A percentile compares a stretch with the other conserved stretches of the same genome.
phyloP scores from a whole-genome alignment of 345 rosid species.

The Lumnitzera littorea region DNA sequence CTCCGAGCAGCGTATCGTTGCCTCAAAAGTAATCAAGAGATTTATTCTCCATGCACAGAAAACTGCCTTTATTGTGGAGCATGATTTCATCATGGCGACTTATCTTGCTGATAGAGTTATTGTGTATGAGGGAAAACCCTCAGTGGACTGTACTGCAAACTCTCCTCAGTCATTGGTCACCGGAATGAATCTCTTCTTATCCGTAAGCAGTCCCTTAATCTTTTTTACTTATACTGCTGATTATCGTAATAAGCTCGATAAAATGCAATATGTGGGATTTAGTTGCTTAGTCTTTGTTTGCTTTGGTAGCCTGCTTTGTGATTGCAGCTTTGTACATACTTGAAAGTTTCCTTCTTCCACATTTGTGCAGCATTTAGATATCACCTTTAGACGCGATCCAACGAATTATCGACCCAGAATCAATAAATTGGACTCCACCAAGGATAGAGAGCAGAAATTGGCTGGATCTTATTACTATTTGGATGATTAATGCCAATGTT shows the following conservation, averaged over 20 bases:
- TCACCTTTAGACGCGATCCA: slow-evolving; percentile 93
- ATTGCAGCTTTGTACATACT: too few species aligned
- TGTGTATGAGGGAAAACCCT: slow-evolving; percentile 87
- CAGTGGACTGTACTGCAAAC: slow-evolving; percentile 86
- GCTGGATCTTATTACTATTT: slow-evolving; percentile 94
- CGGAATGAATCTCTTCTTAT: slow-evolving; percentile 98
- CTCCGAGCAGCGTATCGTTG: slow-evolving; percentile 98
- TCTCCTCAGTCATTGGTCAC: slow-evolving; percentile 90
- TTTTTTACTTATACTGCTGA: background rate
- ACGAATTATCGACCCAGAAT: slow-evolving; percentile 92
- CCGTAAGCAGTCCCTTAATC: slow-evolving; percentile 43
- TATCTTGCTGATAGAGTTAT: slow-evolving; percentile 93
- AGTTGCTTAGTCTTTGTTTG: too few species aligned
- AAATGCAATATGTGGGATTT: background rate
- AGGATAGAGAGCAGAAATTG: slow-evolving; percentile 92
- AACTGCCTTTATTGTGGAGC: slow-evolving; percentile 97
- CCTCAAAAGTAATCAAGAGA: slow-evolving; percentile 96
- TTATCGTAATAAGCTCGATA: background rate
- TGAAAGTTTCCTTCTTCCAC: background rate
- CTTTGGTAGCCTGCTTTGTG: too few species aligned
- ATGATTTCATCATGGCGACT: slow-evolving; percentile 96
- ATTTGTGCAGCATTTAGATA: slow-evolving; percentile 69
- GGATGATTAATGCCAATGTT: slow-evolving; percentile 44
- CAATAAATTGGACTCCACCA: slow-evolving; percentile 88
- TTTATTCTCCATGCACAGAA: slow-evolving; percentile 97